These are phyloP conservation scores for Heliamphora pulchella DNA, from an alignment of 179 eudicot genomes.

Conservation along the genomic window DNA sequence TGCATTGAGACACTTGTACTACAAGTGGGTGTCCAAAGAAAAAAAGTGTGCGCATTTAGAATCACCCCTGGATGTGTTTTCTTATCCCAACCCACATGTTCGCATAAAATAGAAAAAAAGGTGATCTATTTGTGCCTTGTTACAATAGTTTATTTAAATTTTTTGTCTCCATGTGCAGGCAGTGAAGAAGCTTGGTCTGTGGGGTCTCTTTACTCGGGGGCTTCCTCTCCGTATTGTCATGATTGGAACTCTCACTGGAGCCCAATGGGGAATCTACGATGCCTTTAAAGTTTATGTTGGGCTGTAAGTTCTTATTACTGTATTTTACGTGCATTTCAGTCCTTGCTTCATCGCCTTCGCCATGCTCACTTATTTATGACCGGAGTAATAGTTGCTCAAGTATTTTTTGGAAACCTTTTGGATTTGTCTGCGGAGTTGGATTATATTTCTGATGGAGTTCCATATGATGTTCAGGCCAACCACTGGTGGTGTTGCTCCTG, in stretches of 20 bases:
- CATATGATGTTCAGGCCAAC: constrained; percentile 43
- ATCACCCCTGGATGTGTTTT: background rate
- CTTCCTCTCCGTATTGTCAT: constrained; percentile 91
- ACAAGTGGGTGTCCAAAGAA: no score
- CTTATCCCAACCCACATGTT: background rate
- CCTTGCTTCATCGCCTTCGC: background rate
- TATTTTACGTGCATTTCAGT: background rate
- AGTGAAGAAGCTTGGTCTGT: constrained; percentile 63
- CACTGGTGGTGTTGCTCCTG: constrained; percentile 54
- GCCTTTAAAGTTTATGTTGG: constrained; percentile 94
- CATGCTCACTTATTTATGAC: no score
- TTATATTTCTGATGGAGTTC: constrained; percentile 1
- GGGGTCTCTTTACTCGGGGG: constrained; percentile 81
- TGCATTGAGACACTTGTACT: background rate
- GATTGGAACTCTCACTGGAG: constrained; percentile 94
- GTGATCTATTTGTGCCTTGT: background rate
- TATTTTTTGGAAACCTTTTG: background rate
- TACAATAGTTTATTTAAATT: background rate
- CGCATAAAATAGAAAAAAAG: background rate
- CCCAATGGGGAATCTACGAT: constrained; percentile 95
- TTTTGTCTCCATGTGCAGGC: constrained; percentile 39
- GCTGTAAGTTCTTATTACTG: constrained; percentile 49
- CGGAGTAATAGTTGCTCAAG: no score
- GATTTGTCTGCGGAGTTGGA: background rate
- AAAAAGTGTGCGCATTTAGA: no score